Percentiles rank a stretch among this genome's conserved stretches.
Conservation (phyloP, 2,329 filamentous ascomycete genomes). For the Pseudonectria foliicola region DNA sequence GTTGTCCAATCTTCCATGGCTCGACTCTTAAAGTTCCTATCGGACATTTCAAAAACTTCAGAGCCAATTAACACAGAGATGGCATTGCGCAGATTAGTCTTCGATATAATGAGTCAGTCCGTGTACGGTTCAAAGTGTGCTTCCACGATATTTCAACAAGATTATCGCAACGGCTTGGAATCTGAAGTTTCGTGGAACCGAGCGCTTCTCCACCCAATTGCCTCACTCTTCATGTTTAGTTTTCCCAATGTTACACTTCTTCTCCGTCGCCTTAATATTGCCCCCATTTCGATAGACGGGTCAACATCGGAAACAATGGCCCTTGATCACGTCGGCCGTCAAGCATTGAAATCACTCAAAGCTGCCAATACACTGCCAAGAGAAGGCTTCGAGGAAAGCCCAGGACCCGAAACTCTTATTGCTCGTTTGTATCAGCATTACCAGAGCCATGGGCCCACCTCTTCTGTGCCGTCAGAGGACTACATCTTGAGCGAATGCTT, state of each 20-base stretch:
- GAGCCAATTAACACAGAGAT: not conserved
- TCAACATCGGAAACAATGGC: not conserved
- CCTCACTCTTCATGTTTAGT: not conserved
- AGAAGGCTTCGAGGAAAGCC: too few relatives aligned
- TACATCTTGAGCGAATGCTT: conserved; percentile 9
- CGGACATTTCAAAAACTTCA: not conserved
- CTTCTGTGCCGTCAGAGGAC: conserved; percentile 3
- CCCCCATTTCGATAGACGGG: conserved; percentile 1
- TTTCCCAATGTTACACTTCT: conserved; percentile 1
- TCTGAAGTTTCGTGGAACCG: conserved; percentile 1
- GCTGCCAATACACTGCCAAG: too few relatives aligned
- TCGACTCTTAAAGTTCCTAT: too few relatives aligned
- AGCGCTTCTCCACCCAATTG: not conserved
- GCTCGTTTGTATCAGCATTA: not conserved
- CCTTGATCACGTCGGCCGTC: not conserved
- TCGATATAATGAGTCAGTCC: conserved; percentile 5
- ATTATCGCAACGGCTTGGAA: not conserved
- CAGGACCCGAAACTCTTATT: not conserved
- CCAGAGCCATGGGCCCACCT: not conserved
- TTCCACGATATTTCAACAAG: not conserved
- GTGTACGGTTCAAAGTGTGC: conserved; percentile 2
- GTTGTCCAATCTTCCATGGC: not conserved
- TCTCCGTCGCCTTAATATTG: conserved; percentile 1
- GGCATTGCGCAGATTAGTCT: not conserved
- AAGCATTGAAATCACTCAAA: not conserved